Percentiles rank a stretch among this genome's conserved stretches.
Evolutionary conservation across 257 asterid species (phyloP).

Genomic region (Primulina eburnea): DNA sequence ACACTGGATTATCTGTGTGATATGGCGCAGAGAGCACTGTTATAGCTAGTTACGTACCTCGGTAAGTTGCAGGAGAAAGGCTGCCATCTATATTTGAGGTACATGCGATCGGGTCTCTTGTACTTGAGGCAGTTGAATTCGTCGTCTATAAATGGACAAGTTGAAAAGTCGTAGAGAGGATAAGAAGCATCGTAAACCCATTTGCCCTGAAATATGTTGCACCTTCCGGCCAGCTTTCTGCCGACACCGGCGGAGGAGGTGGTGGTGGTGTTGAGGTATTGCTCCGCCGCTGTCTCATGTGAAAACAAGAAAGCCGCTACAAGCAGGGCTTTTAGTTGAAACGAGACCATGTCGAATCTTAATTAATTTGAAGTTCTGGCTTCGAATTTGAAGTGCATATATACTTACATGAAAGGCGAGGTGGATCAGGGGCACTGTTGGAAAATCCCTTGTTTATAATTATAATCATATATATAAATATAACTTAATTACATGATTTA

Average conservation of each 20-base stretch:
- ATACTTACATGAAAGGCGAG: background rate
- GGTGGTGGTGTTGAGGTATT: slow-evolving; percentile 29
- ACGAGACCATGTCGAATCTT: slow-evolving; percentile 32
- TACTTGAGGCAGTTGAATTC: slow-evolving; percentile 76
- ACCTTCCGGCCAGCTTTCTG: slow-evolving; percentile 38
- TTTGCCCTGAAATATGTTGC: slow-evolving; percentile 68
- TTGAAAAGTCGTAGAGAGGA: slow-evolving; percentile 75
- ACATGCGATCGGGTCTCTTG: slow-evolving; percentile 66
- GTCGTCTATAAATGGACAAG: slow-evolving; percentile 80
- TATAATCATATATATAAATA: too few relatives aligned
- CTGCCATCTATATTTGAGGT: slow-evolving; percentile 91
- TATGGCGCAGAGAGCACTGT: too few relatives aligned
- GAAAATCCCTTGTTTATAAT: too few relatives aligned
- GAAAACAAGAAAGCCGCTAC: slow-evolving; percentile 34
- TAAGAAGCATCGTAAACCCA: slow-evolving; percentile 86
- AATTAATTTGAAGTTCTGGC: slow-evolving; percentile 3
- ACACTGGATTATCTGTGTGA: too few relatives aligned
- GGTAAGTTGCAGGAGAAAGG: slow-evolving; percentile 79
- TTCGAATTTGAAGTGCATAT: background rate
- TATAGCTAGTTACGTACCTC: slow-evolving; percentile 34
- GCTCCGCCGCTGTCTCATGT: slow-evolving; percentile 32
- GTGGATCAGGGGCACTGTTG: background rate
- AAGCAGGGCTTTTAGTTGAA: slow-evolving; percentile 36
- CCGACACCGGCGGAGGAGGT: slow-evolving; percentile 28
- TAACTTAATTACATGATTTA: too few relatives aligned